Base-by-base conservation (phyloP, 108 stramenopile genomes). In the Fragilariopsis cylindrus region DNA sequence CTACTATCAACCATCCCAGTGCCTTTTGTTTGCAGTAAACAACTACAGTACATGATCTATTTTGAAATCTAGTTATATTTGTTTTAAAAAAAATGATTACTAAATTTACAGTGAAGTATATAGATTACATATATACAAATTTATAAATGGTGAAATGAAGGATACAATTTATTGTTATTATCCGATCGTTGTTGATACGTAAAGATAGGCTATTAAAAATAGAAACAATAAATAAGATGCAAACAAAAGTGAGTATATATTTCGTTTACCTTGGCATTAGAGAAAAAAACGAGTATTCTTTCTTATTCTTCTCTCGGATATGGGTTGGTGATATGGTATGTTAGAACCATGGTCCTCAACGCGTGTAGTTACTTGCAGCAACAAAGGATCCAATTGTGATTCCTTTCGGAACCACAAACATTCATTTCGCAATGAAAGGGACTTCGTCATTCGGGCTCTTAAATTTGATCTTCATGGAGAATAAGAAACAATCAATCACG, bases 251-350 rank as follows among this genome's bases (percentile, higher is more conserved):
- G 65, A 65, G 65, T 45, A 46, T 45, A 9, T 57, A 19, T 60
- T 8, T 21, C 6, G 9, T 30, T 60, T 30, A 21, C 58, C 18
- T 8, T 1, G 11, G 4, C 30, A 30, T 30, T 0, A 30, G 30
- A 30, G 30, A 30, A 0, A 30, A 63, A 15, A 5, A 44, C 62
- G 15, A 19, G 6, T 42, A 15, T 63, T 42, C 39, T 18, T 7
- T 39, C 6, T 63, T 19, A 52, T 49, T 6, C 13, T 13, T 73
- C 73, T 80, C 73, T 85, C 84, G 79, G 79, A 85, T 86, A 86
- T 86, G 85, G 85, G 85, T 86, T 81, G 81, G 85, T 86, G 85
- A 82, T 86, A 76, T 41, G 75, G 71, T 53, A 50, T 50, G 48
- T 41, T 71, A 49, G 16, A 68, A 71, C 73, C 75, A 83, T 86